phyloP scores from a whole-genome alignment of 2,329 filamentous ascomycete genomes.

The Trichoderma sp. region DNA sequence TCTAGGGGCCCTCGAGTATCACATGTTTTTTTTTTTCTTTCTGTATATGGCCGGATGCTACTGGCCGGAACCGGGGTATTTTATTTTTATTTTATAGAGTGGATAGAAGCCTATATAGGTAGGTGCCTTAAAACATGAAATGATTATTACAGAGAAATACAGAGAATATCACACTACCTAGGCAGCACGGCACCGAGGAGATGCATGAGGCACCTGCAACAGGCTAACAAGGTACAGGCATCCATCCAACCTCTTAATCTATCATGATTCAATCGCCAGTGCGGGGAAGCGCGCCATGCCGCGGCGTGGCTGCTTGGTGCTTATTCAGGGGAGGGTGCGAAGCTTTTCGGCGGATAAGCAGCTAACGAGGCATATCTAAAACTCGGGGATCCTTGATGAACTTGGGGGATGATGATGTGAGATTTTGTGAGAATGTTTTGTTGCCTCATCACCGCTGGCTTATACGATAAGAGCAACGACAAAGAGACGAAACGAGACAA shows the following conservation, averaged over 20 bases:
- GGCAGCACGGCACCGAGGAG: neutral
- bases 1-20: neutral
- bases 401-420: neutral
- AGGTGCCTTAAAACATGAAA: neutral
- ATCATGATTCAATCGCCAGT: slow-evolving; percentile 7
- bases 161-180: neutral
- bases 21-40: neutral
- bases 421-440: neutral
- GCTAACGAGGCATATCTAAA: neutral
- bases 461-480: neutral
- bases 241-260: neutral
- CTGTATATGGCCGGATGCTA: neutral
- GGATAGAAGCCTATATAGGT: neutral
- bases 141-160: neutral
- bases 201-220: neutral
- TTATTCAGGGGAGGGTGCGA: neutral
- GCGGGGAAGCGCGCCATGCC: slow-evolving; percentile 12
- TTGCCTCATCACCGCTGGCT: neutral
- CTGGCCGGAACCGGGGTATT: neutral
- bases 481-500: neutral
- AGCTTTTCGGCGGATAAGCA: slow-evolving; percentile 3
- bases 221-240: neutral
- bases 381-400: neutral
- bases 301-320: slow-evolving; percentile 1
- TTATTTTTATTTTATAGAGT: neutral